Base-by-base conservation (phyloP, 805 yeast species). In the Wickerhamomyces chambardii region DNA sequence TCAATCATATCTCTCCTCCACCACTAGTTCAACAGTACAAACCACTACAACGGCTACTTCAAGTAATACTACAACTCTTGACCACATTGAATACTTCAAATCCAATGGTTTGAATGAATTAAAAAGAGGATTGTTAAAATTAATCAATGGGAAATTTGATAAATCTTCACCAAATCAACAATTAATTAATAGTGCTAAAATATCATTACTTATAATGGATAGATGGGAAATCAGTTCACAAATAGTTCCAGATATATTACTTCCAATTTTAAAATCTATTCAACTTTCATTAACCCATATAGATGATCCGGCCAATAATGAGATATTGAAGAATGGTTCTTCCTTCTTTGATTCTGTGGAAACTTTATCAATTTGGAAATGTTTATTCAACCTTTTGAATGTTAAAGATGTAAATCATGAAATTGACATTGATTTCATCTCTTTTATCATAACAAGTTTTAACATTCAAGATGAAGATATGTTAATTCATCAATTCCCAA, bases 181-280 rank as follows among this genome's bases (percentile, higher is more conserved):
- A 36, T 61, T 61, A 21, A 59, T 73, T 2, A 70, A 65, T 17
- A 77, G 83, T 0, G 76, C 76, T 47, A 73, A 68, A 33, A 78
- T 90, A 6, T 68, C 85, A 2, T 60, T 79, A 4, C 75, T 92
- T 1, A 66, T 89, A 4, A 73, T 89, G 78, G 97, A 92, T 51
- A 74, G 86, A 41, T 92, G 97, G 97, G 98, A 92, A 56, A 78
- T 92, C 29, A 94, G 96, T 11, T 75, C 78, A 10, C 54, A 70
- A 12, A 62, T 90, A 1, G 75, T 87, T 1, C 94, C 95, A 1
- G 57, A 63, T 18, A 55, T 89, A 7, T 72, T 92, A 31, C 58
- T 74, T 1, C 90, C 94, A 0, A 63, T 84, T 3, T 55, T 92
- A 33, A 44, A 57, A 35, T 63, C 75, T 4, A 68, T 79, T 3